Conservation (phyloP, 2,329 filamentous ascomycete genomes). For the Pleoardoris graminearum region DNA sequence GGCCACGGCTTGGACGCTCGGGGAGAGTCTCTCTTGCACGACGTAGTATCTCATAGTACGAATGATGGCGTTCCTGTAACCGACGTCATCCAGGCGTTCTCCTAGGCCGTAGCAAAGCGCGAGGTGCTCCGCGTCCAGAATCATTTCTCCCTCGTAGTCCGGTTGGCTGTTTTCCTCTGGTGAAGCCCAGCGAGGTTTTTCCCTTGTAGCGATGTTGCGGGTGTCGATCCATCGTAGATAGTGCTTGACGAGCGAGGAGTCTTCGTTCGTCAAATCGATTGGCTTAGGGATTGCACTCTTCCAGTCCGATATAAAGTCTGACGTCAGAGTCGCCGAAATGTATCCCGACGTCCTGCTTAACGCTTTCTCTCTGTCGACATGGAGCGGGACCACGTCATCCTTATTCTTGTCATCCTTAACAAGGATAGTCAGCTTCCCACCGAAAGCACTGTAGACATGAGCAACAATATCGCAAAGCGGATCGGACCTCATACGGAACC, state of each 20-base stretch:
- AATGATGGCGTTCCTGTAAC: constrained; percentile 8
- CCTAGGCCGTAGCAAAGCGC: constrained; percentile 9
- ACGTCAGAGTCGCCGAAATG: neutral
- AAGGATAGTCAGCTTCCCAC: neutral
- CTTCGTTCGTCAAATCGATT: neutral
- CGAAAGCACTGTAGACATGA: neutral
- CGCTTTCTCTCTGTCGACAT: neutral
- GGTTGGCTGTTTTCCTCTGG: neutral
- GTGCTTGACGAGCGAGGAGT: neutral
- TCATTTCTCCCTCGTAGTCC: neutral
- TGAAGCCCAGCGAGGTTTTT: neutral
- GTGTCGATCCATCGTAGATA: constrained; percentile 1
- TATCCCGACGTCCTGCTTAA: neutral
- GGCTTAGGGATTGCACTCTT: neutral
- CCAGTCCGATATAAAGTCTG: neutral
- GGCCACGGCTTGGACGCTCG: neutral
- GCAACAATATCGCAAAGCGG: neutral
- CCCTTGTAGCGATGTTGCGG: neutral
- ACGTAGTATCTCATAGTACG: neutral
- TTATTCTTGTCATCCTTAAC: neutral
- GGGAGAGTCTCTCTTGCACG: neutral
- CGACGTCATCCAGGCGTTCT: constrained; percentile 7
- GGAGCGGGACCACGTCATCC: neutral
- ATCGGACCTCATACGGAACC: neutral
- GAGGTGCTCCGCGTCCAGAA: constrained; percentile 2